Conservation (phyloP, 1,284 basidiomycete genomes). For the Puccinia brachypodii region DNA sequence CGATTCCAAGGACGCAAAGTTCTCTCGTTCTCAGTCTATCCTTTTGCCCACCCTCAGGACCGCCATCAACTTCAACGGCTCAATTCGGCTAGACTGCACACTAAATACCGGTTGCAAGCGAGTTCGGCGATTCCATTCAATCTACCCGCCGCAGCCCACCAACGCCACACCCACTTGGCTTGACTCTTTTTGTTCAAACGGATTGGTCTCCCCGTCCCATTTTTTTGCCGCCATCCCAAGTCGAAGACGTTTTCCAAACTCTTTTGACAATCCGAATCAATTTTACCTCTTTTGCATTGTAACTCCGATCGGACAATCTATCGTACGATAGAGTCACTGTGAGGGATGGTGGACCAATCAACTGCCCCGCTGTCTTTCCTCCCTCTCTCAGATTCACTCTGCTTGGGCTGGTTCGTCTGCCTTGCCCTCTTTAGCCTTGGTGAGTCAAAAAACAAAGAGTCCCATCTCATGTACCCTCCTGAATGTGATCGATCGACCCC, state of each 20-base stretch:
- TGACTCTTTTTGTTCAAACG: background rate
- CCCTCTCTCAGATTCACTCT: background rate
- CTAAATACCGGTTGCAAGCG: background rate
- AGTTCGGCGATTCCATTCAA: constrained; percentile 2
- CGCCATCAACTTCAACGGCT: background rate
- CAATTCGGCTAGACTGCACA: background rate
- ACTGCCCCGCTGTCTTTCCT: background rate
- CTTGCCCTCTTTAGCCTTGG: constrained; percentile 14
- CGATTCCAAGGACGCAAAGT: background rate
- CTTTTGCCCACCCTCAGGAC: background rate
- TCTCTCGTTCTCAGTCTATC: background rate
- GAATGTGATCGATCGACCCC: background rate
- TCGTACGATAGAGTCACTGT: background rate
- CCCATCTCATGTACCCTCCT: background rate
- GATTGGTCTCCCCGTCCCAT: background rate
- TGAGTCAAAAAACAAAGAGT: background rate
- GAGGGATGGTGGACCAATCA: background rate
- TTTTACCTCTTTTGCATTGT: background rate
- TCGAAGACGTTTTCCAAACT: no score
- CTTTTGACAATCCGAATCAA: no score
- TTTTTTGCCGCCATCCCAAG: background rate
- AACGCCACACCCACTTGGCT: background rate
- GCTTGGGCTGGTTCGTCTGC: constrained; percentile 9
- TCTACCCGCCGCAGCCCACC: constrained; percentile 4
- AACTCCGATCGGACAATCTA: background rate